Evolutionary conservation across 345 rosid species (phyloP).

Genomic region (Dipteronia dyeriana): DNA sequence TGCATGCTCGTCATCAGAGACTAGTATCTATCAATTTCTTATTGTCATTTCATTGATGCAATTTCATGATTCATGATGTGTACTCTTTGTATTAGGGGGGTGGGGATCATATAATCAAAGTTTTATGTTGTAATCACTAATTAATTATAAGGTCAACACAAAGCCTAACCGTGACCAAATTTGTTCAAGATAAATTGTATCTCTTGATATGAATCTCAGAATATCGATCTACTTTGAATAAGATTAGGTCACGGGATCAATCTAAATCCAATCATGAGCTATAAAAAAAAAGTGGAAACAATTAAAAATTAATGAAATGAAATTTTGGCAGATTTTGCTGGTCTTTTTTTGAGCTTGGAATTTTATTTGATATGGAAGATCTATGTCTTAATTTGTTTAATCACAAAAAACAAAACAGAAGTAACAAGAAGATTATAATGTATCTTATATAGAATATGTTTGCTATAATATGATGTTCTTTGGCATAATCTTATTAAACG

Average conservation of each 20-base stretch:
- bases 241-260: slow-evolving; percentile 3
- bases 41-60: neutral
- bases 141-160: neutral
- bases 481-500: too few species aligned
- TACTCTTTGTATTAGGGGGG: neutral
- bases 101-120: too few species aligned
- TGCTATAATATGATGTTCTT: too few species aligned
- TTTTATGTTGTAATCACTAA: neutral
- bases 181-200: neutral
- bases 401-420: neutral
- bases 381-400: neutral
- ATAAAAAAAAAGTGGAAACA: neutral
- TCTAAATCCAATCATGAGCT: neutral
- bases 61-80: slow-evolving; percentile 1
- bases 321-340: neutral
- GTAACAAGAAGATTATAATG: too few species aligned
- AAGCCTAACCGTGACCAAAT: slow-evolving; percentile 1
- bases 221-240: slow-evolving; percentile 1
- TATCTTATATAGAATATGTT: too few species aligned
- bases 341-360: neutral
- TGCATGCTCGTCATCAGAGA: neutral
- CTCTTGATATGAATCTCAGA: neutral
- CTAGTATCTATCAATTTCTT: slow-evolving; percentile 4
- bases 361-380: neutral
- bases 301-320: too few species aligned